Evolutionary conservation across 169 alveolate species (phyloP).

Genomic region (Cardiosporidium cionae): DNA sequence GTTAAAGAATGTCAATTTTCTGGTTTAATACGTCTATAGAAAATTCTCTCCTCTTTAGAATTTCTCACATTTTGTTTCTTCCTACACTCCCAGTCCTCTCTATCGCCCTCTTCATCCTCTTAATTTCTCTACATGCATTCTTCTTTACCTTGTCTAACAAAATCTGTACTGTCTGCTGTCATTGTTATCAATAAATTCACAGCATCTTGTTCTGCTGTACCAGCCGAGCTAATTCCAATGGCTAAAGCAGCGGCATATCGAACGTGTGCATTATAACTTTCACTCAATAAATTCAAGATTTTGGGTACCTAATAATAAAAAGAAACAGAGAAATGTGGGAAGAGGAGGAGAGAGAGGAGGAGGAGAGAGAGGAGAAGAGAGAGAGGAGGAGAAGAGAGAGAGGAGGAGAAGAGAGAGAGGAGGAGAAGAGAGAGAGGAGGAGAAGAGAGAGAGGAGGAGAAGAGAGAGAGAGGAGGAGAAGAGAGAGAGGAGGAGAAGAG

Average conservation of each 20-base stretch:
- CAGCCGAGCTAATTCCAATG: conserved; percentile 92
- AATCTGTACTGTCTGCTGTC: conserved; percentile 86
- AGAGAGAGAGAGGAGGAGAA: neutral
- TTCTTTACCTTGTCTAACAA: conserved; percentile 94
- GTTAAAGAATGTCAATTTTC: no score
- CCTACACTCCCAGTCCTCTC: no score
- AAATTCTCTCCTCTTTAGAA: no score
- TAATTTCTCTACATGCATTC: no score
- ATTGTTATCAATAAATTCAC: conserved; percentile 81
- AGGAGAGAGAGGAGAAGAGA: neutral
- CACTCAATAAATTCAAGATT: conserved; percentile 22
- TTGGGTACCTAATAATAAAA: conserved; percentile 16
- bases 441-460: no score
- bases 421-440: neutral
- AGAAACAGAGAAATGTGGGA: neutral
- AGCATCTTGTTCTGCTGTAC: conserved; percentile 64
- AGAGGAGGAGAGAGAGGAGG: neutral
- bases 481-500: neutral
- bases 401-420: neutral
- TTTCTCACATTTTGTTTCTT: no score
- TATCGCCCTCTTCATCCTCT: no score
- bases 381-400: neutral
- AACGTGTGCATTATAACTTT: conserved; percentile 92
- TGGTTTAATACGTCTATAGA: no score
- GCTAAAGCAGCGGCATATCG: conserved; percentile 98